Evolutionary conservation across 2,329 filamentous ascomycete species (phyloP).

Genomic region (Alternaria arborescens): DNA sequence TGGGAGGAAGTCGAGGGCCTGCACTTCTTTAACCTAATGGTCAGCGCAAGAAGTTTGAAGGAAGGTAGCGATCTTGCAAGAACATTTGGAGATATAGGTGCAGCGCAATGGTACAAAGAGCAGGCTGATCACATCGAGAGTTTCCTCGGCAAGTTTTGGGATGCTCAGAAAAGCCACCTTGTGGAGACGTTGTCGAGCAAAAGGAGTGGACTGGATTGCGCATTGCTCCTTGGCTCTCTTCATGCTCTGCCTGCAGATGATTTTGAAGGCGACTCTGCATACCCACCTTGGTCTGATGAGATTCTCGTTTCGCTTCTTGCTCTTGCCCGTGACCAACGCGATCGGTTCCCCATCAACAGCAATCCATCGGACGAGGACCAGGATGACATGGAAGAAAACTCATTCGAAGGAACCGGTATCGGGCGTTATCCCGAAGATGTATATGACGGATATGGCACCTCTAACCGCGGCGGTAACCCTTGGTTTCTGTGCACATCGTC

Average conservation of each 20-base stretch:
- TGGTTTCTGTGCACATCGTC: conserved; percentile 56
- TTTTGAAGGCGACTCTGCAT: conserved; percentile 32
- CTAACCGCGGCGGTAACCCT: conserved; percentile 47
- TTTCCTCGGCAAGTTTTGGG: conserved; percentile 51
- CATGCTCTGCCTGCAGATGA: conserved; percentile 40
- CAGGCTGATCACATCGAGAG: conserved; percentile 48
- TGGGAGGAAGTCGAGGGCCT: conserved; percentile 58
- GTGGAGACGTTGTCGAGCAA: conserved; percentile 47
- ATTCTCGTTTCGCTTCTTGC: conserved; percentile 49
- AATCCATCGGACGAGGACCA: conserved; percentile 19
- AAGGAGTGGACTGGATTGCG: conserved; percentile 51
- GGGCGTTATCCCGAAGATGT: conserved; percentile 57
- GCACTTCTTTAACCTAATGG: conserved; percentile 54
- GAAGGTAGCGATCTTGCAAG: conserved; percentile 48
- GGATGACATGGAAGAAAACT: conserved; percentile 13
- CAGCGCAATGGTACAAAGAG: conserved; percentile 50
- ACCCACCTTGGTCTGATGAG: conserved; percentile 50
- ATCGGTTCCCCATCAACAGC: conserved; percentile 53
- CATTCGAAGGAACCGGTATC: conserved; percentile 47
- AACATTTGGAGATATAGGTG: conserved; percentile 48
- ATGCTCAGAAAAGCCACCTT: conserved; percentile 47
- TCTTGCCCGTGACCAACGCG: conserved; percentile 45
- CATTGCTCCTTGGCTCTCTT: conserved; percentile 49
- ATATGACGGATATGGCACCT: conserved; percentile 50
- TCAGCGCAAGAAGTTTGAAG: conserved; percentile 48